phyloP scores from a whole-genome alignment of 441 rosid species.

The Populus hybrid region DNA sequence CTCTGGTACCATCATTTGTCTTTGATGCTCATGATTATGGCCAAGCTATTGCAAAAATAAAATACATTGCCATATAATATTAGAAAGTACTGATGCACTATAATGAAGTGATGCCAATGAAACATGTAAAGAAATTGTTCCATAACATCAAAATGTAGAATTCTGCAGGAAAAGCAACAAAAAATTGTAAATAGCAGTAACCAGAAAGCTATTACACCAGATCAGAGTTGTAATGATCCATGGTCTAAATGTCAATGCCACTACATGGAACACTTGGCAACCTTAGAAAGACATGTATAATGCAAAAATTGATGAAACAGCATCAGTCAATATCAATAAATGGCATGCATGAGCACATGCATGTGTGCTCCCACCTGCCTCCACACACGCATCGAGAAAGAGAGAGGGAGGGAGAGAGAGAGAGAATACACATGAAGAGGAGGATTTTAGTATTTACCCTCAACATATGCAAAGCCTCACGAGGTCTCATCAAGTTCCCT shows the following conservation, averaged over 20 bases:
- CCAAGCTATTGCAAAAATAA: conserved; percentile 41
- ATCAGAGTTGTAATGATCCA: not conserved
- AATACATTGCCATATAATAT: conserved; percentile 3
- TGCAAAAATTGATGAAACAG: not conserved
- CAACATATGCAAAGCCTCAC: conserved; percentile 68
- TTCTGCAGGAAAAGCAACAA: not conserved
- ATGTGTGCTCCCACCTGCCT: too few species aligned
- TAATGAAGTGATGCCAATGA: not conserved
- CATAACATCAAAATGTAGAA: not conserved
- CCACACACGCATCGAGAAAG: too few species aligned
- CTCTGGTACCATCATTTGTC: conserved; percentile 63
- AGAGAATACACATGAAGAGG: not conserved
- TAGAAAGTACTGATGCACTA: not conserved
- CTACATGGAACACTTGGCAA: not conserved
- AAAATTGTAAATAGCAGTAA: not conserved
- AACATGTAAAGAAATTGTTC: too few species aligned
- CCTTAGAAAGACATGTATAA: not conserved
- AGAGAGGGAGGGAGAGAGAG: not conserved
- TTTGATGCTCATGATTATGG: conserved; percentile 54
- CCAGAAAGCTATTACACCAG: not conserved
- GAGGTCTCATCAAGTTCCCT: conserved; percentile 84
- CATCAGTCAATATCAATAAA: not conserved
- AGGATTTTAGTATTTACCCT: conserved; percentile 52
- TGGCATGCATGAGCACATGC: not conserved
- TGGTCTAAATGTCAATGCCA: not conserved